Evolutionary conservation across 129 eudicot species (phyloP).

Genomic region (Rutidosis leptorrhynchoides): DNA sequence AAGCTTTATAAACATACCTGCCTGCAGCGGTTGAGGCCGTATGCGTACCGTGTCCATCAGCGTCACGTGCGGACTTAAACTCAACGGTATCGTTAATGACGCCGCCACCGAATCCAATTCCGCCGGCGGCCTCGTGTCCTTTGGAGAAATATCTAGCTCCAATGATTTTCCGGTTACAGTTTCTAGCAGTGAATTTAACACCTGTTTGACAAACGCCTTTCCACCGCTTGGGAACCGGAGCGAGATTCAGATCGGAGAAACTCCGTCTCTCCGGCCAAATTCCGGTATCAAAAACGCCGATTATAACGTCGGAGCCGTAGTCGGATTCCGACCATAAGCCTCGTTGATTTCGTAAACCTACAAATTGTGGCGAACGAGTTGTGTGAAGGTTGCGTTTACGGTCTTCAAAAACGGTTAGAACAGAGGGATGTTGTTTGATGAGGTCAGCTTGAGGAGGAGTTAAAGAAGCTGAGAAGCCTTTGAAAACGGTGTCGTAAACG

Average conservation of each 20-base stretch:
- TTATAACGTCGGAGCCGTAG: conserved; percentile 73
- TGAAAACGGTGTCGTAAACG: conserved; percentile 73
- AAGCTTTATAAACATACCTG: conserved; percentile 61
- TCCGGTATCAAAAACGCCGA: conserved; percentile 66
- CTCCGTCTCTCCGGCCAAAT: conserved; percentile 69
- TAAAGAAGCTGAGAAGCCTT: conserved; percentile 75
- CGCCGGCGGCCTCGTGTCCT: conserved; percentile 79
- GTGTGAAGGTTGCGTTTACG: conserved; percentile 70
- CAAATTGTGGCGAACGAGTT: conserved; percentile 76
- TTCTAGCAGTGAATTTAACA: conserved; percentile 35
- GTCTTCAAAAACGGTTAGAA: conserved; percentile 62
- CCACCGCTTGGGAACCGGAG: conserved; percentile 73
- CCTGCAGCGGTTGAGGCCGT: conserved; percentile 95
- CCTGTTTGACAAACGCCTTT: conserved; percentile 63
- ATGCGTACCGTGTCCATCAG: conserved; percentile 92
- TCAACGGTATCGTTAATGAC: conserved; percentile 61
- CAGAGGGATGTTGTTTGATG: conserved; percentile 46
- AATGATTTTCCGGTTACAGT: conserved; percentile 58
- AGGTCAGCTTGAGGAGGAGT: conserved; percentile 42
- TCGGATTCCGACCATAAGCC: conserved; percentile 91
- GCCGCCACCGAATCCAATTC: conserved; percentile 53
- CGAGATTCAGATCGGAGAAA: conserved; percentile 71
- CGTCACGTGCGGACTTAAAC: conserved; percentile 72
- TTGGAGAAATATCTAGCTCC: conserved; percentile 72
- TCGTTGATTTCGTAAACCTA: conserved; percentile 66